Evolutionary conservation across 148 eudicot species (phyloP).

Genomic region (Heliosperma pusillum): DNA sequence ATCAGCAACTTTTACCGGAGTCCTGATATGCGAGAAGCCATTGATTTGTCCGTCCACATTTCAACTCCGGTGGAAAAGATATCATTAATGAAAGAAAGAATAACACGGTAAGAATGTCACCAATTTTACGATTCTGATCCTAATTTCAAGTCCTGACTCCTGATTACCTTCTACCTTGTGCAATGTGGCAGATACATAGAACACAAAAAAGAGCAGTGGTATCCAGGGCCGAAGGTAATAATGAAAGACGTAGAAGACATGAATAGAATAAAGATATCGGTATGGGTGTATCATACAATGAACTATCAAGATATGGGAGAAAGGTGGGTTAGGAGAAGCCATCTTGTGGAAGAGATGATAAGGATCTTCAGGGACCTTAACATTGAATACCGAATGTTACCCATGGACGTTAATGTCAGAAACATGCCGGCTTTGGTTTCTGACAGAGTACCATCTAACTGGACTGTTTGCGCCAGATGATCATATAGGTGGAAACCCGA

Average conservation of each 20-base stretch:
- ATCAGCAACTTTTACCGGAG: constrained; percentile 74
- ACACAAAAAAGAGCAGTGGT: constrained; percentile 65
- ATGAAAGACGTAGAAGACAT: constrained; percentile 69
- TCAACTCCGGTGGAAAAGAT: constrained; percentile 76
- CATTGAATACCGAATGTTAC: constrained; percentile 70
- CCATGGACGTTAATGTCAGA: constrained; percentile 59
- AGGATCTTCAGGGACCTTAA: constrained; percentile 56
- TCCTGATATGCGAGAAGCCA: constrained; percentile 81
- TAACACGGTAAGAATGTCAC: constrained; percentile 67
- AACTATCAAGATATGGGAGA: constrained; percentile 80
- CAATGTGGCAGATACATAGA: constrained; percentile 48
- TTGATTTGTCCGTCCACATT: constrained; percentile 62
- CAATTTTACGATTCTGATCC: too few species aligned
- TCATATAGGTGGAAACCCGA: neutral
- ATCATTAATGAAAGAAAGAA: constrained; percentile 62
- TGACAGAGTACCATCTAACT: constrained; percentile 59
- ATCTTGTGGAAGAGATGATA: constrained; percentile 69
- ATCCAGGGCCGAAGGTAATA: constrained; percentile 59
- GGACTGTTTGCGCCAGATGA: constrained; percentile 42
- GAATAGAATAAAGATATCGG: constrained; percentile 59
- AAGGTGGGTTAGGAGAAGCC: constrained; percentile 57
- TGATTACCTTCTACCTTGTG: neutral
- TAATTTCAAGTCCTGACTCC: neutral
- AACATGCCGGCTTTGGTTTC: constrained; percentile 46
- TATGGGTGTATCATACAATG: constrained; percentile 74